Percentiles rank a stretch among this genome's conserved stretches.
Evolutionary conservation across 768 basidiomycete species (phyloP).

Genomic region (Serendipita sp.): DNA sequence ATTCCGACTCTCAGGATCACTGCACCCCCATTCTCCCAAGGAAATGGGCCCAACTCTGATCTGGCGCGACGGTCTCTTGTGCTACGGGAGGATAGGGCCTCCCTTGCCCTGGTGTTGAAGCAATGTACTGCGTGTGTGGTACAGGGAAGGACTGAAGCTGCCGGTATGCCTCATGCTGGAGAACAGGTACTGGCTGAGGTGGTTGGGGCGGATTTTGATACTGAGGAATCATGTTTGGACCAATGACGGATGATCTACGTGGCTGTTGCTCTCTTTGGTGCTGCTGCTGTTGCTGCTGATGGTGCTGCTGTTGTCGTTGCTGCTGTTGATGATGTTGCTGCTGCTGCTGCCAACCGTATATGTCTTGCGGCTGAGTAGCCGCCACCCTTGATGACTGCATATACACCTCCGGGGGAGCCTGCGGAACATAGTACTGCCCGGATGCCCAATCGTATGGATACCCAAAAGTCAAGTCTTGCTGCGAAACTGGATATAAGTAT

Average conservation of each 20-base stretch:
- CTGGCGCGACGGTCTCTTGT: not conserved
- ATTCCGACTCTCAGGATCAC: not conserved
- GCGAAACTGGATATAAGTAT: not conserved
- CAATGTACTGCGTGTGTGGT: too few relatives aligned
- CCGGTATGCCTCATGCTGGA: not conserved
- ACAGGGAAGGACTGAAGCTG: not conserved
- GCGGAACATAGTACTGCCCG: not conserved
- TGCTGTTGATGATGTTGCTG: not conserved
- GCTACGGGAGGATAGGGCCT: too few relatives aligned
- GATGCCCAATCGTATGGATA: not conserved
- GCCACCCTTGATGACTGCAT: not conserved
- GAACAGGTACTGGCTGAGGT: not conserved
- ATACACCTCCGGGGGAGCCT: slow-evolving; percentile 2
- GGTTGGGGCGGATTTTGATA: not conserved
- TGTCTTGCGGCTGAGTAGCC: not conserved
- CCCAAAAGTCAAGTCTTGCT: not conserved
- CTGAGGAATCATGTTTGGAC: not conserved
- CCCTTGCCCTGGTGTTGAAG: too few relatives aligned
- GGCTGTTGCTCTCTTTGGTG: not conserved
- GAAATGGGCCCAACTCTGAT: not conserved
- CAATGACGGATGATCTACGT: not conserved
- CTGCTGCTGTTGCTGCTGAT: not conserved
- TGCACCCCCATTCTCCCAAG: slow-evolving; percentile 4
- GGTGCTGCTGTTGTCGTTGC: not conserved
- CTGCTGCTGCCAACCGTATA: not conserved